Base-by-base conservation (phyloP, 2,329 filamentous ascomycete species). In the Phialophora tarda region DNA sequence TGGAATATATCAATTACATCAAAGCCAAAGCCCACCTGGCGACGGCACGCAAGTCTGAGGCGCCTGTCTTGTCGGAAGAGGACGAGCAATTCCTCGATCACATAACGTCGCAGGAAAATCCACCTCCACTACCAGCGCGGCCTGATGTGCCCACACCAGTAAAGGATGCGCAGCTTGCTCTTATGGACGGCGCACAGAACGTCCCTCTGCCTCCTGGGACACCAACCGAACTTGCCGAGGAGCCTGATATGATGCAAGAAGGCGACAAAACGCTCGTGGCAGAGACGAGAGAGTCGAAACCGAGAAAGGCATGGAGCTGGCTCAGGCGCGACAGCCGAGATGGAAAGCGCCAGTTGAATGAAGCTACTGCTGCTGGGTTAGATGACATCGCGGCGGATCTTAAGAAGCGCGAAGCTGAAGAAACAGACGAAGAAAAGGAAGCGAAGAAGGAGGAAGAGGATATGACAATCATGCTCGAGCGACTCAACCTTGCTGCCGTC, bases 401-500 rank as follows among this genome's bases (percentile, higher is more conserved):
- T 4, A 76, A 73, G 63, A 69, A 69, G 50, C 59, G 71, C 1
- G 74, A 75, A 54, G 65, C 71, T 10, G 67, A 75, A 48, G 66
- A 72, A 12, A 74, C 78, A 51, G 77, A 81, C 51, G 74, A 75
- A 58, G 68, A 79, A 69, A 64, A 82, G 78, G 76, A 85, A 59
- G 73, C 77, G n/a, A 77, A 84, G 66, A 82, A 85, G 72, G 88
- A 92, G 74, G 82, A 89, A 68, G 82, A 87, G 62, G 95, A 97
- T 73, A 86, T 98, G 66, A 87, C 86, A 47, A 84, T 86, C 32
- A 87, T 97, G 24, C 89, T 99, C 30, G 91, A 96, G 74, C 86
- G 91, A 53, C 85, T 99, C 68, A 93, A 96, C 75, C 87, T 96
- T 34, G 87, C 90, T 4, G 91, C 91, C 5, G 86, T 90, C 71